Conservation (phyloP, 495 filamentous ascomycete genomes). For the Lophiostoma macrostomum region DNA sequence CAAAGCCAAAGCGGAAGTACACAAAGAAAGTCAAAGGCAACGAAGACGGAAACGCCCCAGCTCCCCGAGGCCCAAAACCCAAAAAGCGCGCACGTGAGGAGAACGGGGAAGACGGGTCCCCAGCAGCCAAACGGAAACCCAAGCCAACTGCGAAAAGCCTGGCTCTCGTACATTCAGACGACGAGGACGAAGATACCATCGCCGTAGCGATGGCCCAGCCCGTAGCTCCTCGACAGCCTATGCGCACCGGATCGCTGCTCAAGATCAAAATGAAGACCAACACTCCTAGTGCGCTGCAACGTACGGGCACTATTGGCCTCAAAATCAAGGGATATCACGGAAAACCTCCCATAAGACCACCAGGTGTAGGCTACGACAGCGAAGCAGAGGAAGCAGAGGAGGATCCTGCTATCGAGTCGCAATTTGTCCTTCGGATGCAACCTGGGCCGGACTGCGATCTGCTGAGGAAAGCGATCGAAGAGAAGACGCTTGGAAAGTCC, state of each 20-base stretch:
- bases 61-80: constrained; percentile 43
- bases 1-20: constrained; percentile 38
- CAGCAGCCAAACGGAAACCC: constrained; percentile 27
- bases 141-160: constrained; percentile 25
- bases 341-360: constrained; percentile 59
- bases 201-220: not conserved
- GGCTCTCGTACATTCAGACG: constrained; percentile 1
- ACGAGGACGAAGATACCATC: constrained; percentile 8
- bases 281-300: not conserved
- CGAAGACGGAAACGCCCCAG: constrained; percentile 25
- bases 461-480: constrained; percentile 65
- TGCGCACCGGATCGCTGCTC: constrained; percentile 1
- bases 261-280: constrained; percentile 26
- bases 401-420: constrained; percentile 82
- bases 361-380: constrained; percentile 92
- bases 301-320: constrained; percentile 22
- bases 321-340: constrained; percentile 47
- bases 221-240: not conserved
- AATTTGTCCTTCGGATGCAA: constrained; percentile 84
- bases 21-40: constrained; percentile 38
- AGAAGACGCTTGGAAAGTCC: constrained; percentile 67
- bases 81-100: constrained; percentile 49
- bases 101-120: constrained; percentile 42
- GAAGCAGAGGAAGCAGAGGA: constrained; percentile 85
- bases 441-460: constrained; percentile 83